phyloP scores from a whole-genome alignment of 768 basidiomycete species.

The Candolleomyces eurysporus region DNA sequence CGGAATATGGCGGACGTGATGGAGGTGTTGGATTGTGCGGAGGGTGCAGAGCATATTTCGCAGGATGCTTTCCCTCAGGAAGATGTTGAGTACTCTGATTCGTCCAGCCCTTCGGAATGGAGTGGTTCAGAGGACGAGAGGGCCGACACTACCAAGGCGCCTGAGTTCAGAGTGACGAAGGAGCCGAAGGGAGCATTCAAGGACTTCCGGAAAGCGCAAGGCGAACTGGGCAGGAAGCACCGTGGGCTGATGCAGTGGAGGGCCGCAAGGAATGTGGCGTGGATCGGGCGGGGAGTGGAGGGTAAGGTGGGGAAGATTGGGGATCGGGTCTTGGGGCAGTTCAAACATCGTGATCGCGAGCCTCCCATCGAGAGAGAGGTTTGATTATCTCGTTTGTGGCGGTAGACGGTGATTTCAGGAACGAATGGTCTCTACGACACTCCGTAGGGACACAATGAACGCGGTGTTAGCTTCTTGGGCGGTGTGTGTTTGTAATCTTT shows the following conservation, averaged over 20 bases:
- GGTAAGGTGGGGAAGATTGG: constrained; percentile 38
- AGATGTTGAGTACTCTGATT: constrained; percentile 18
- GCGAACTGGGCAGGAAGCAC: constrained; percentile 50
- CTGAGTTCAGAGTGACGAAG: constrained; percentile 7
- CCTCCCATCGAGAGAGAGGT: constrained; percentile 40
- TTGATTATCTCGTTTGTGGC: constrained; percentile 11
- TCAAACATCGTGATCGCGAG: constrained; percentile 30
- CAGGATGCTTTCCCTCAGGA: constrained; percentile 18
- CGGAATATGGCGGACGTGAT: constrained; percentile 37
- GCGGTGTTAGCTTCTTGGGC: not conserved
- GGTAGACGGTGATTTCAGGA: not conserved
- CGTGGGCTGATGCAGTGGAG: constrained; percentile 65
- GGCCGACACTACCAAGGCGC: not conserved
- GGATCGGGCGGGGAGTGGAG: constrained; percentile 52
- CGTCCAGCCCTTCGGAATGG: constrained; percentile 2
- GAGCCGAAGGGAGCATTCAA: constrained; percentile 30
- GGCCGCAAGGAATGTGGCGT: constrained; percentile 52
- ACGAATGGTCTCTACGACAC: not conserved
- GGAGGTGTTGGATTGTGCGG: constrained; percentile 41
- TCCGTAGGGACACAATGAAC: not conserved
- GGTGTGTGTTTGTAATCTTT: not conserved
- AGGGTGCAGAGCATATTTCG: constrained; percentile 28
- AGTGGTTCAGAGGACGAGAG: not conserved
- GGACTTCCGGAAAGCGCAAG: constrained; percentile 41
- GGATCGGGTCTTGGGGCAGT: constrained; percentile 35